Percentiles rank a stretch among this genome's conserved stretches.
Evolutionary conservation across 768 basidiomycete species (phyloP).

Genomic region (Leccinum rimulosum): DNA sequence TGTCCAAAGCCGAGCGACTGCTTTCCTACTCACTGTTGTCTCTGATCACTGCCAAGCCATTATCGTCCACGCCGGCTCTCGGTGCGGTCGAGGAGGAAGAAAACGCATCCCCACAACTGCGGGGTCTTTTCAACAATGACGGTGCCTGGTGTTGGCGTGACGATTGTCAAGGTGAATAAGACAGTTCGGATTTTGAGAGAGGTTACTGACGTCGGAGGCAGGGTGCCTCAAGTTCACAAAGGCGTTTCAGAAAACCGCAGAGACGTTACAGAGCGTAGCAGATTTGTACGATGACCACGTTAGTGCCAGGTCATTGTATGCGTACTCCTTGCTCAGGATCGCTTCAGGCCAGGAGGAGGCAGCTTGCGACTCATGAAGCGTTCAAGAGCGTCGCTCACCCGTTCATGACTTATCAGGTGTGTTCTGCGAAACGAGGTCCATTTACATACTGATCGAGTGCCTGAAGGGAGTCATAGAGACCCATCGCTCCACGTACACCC

Average conservation of each 20-base stretch:
- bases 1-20: constrained; percentile 72
- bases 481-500: constrained; percentile 63
- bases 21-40: constrained; percentile 73
- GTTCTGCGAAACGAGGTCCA: background rate
- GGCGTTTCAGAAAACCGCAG: constrained; percentile 72
- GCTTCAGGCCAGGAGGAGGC: constrained; percentile 65
- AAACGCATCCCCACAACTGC: constrained; percentile 37
- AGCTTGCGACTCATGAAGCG: constrained; percentile 71
- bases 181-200: background rate
- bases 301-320: constrained; percentile 24
- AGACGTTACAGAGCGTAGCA: constrained; percentile 69
- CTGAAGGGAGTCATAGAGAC: constrained; percentile 69
- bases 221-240: constrained; percentile 80
- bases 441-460: background rate
- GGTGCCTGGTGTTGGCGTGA: constrained; percentile 91
- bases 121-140: constrained; percentile 62
- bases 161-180: constrained; percentile 44
- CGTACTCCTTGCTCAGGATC: constrained; percentile 5
- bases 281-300: constrained; percentile 81
- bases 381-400: constrained; percentile 79
- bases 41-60: constrained; percentile 67
- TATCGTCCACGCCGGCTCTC: constrained; percentile 46
- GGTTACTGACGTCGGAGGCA: background rate
- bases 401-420: constrained; percentile 64
- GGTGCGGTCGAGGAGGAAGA: constrained; percentile 51